phyloP scores from a whole-genome alignment of 2,329 filamentous ascomycete species.

The Drechslera avenae region DNA sequence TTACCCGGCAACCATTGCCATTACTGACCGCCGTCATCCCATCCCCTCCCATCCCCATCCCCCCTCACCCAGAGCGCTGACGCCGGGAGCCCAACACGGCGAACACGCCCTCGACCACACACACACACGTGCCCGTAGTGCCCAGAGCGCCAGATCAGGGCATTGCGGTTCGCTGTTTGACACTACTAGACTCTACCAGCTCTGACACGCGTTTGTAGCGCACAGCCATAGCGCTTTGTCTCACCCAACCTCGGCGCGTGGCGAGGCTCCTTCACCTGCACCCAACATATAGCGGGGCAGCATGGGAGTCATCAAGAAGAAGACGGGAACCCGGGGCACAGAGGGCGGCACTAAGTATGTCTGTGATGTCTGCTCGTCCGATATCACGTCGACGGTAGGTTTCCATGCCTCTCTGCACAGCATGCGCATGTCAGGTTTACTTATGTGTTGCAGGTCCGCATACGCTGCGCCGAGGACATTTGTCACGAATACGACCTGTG shows the following conservation, averaged over 20 bases:
- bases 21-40: neutral
- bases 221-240: constrained; percentile 32
- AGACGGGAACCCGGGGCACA: constrained; percentile 81
- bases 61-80: neutral
- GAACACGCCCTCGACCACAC: neutral
- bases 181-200: constrained; percentile 1
- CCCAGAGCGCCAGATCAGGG: neutral
- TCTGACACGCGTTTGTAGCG: constrained; percentile 16
- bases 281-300: constrained; percentile 28
- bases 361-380: constrained; percentile 94
- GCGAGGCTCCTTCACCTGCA: constrained; percentile 6
- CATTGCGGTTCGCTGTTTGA: constrained; percentile 1
- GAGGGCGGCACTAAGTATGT: constrained; percentile 85
- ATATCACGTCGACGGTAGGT: constrained; percentile 93
- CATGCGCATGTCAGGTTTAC: neutral
- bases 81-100: constrained; percentile 1
- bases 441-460: constrained; percentile 72
- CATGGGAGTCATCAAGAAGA: constrained; percentile 97
- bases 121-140: neutral
- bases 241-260: neutral
- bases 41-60: neutral
- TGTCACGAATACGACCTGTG: constrained; percentile 97
- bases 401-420: constrained; percentile 21
- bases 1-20: neutral
- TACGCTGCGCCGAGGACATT: constrained; percentile 75